Base-by-base conservation (phyloP, 495 filamentous ascomycete genomes). In the Aspergillus nanangensis region DNA sequence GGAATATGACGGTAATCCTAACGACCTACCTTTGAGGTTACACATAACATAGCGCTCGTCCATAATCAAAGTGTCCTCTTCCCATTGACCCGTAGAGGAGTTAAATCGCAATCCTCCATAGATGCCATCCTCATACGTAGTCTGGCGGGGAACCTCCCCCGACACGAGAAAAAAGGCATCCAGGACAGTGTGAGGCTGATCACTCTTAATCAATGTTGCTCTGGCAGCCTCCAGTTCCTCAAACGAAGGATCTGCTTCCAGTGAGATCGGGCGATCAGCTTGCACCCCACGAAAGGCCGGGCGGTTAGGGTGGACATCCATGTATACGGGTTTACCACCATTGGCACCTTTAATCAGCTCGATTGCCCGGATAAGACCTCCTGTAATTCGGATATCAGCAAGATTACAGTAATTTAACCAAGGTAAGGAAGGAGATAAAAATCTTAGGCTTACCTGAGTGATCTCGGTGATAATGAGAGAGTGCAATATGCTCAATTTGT, bases 401-500 rank as follows among this genome's bases (percentile, higher is more conserved):
- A n/a, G n/a, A n/a, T n/a, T n/a, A n/a, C n/a, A n/a, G n/a, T n/a
- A n/a, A n/a, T n/a, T n/a, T n/a, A n/a, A n/a, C n/a, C n/a, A n/a
- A n/a, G n/a, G n/a, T n/a, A n/a, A n/a, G n/a, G n/a, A n/a, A n/a
- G n/a, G n/a, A n/a, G n/a, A n/a, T n/a, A n/a, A n/a, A n/a, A n/a
- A n/a, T n/a, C n/a, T n/a, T n/a, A n/a, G n/a, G n/a, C n/a, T n/a
- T 38, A 41, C 43, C 58, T 13, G 55, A 62, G 50, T 76, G 72
- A 48, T 76, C 72, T 14, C 70, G 63, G 51, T 76, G 72, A 66
- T 69, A 76, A 45, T 76, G 72, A 17, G 60, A 88, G 0, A 88
- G 82, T 55, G 86, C 84, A 18, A 88, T 56, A 41, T 73, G 77
- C 45, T 82, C 79, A 41, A 88, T 77, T 60, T 82, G 78, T 47